A percentile compares a stretch with the other conserved stretches of the same genome.
phyloP scores from a whole-genome alignment of 2,329 filamentous ascomycete genomes.

The Trichoderma sp. region DNA sequence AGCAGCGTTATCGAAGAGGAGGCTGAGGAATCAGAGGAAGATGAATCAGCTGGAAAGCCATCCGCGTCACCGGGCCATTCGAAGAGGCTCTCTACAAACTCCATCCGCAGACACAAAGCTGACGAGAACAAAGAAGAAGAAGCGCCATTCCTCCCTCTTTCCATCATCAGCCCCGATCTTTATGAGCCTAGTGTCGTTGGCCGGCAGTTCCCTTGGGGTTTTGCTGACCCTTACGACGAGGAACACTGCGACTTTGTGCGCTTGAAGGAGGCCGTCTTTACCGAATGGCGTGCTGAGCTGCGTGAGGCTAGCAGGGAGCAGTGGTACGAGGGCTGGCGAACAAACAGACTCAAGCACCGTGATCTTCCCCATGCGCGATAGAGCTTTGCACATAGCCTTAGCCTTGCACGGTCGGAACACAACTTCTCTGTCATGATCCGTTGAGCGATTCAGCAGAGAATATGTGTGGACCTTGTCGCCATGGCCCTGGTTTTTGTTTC shows the following conservation, averaged over 20 bases:
- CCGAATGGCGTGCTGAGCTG: conserved; percentile 87
- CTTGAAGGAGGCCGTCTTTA: conserved; percentile 88
- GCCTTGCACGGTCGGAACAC: not conserved
- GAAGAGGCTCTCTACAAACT: conserved; percentile 47
- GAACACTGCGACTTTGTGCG: conserved; percentile 92
- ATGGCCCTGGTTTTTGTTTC: not conserved
- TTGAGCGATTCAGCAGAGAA: conserved; percentile 1
- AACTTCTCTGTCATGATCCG: conserved; percentile 12
- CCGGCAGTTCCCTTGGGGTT: conserved; percentile 92
- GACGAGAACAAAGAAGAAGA: conserved; percentile 48
- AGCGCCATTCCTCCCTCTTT: conserved; percentile 76
- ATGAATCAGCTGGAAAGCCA: conserved; percentile 31
- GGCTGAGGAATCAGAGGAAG: conserved; percentile 31
- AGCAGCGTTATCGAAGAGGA: conserved; percentile 61
- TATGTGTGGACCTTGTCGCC: not conserved
- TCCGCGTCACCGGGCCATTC: conserved; percentile 37
- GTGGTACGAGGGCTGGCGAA: conserved; percentile 97
- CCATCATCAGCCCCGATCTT: conserved; percentile 88
- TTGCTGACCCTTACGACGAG: conserved; percentile 87
- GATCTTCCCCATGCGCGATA: conserved; percentile 40
- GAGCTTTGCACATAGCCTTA: not conserved
- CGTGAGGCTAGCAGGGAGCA: conserved; percentile 85
- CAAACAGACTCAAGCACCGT: conserved; percentile 58
- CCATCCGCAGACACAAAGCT: conserved; percentile 44
- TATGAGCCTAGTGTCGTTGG: conserved; percentile 80